phyloP scores from a whole-genome alignment of 2,329 filamentous ascomycete genomes.

The Cytospora schulzeri region DNA sequence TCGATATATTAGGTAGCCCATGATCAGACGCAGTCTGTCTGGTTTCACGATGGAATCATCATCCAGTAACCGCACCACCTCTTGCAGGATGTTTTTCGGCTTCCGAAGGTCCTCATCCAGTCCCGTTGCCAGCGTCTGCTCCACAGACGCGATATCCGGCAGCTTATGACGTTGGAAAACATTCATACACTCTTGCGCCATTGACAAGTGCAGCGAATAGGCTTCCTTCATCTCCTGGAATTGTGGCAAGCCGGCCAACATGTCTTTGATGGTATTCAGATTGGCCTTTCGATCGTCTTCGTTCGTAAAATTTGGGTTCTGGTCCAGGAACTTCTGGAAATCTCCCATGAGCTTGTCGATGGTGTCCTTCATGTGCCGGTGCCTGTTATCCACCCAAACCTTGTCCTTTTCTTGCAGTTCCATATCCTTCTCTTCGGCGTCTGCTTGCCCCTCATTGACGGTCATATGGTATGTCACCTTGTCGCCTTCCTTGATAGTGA shows the following conservation, averaged over 20 bases:
- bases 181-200: slow-evolving; percentile 98
- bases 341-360: slow-evolving; percentile 91
- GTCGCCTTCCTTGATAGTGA: slow-evolving; percentile 85
- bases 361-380: slow-evolving; percentile 97
- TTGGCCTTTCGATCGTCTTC: slow-evolving; percentile 66
- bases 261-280: slow-evolving; percentile 91
- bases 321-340: slow-evolving; percentile 86
- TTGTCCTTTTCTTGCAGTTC: slow-evolving; percentile 88
- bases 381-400: slow-evolving; percentile 93
- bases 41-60: slow-evolving; percentile 71
- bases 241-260: slow-evolving; percentile 91
- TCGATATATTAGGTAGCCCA: slow-evolving; percentile 83
- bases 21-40: slow-evolving; percentile 82
- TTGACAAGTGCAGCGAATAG: slow-evolving; percentile 90
- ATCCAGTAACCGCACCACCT: slow-evolving; percentile 85
- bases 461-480: slow-evolving; percentile 83
- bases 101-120: slow-evolving; percentile 91
- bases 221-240: slow-evolving; percentile 95
- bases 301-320: slow-evolving; percentile 91
- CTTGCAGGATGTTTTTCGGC: slow-evolving; percentile 84
- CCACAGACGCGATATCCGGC: slow-evolving; percentile 80
- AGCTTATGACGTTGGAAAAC: slow-evolving; percentile 85
- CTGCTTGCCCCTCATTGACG: slow-evolving; percentile 71
- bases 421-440: slow-evolving; percentile 83
- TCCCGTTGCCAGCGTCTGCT: slow-evolving; percentile 90